Base-by-base conservation (phyloP, 805 yeast species). In the Starmera pachycereana region DNA sequence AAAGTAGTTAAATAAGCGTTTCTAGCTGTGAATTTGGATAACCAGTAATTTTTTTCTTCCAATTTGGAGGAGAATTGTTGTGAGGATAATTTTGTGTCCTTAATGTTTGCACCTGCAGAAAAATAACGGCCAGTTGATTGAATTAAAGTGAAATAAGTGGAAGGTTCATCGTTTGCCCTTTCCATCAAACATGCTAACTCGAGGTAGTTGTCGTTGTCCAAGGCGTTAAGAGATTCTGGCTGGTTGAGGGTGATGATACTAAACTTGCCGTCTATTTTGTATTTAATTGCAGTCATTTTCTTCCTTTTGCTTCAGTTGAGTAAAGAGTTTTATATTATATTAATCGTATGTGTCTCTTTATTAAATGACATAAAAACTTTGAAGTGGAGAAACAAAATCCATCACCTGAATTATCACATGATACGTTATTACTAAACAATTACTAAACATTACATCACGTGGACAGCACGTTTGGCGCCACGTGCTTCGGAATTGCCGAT, bases 41-140 rank as follows among this genome's bases (percentile, higher is more conserved):
- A 58, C 81, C 83, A 78, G 43, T 63, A 58, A 31, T 52, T 59
- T 7, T 62, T 49, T 37, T 58, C 60, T 7, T 54, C 53, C 6
- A 44, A 38, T 22, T 40, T 34, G 16, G 45, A 38, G 3, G 44
- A 35, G 19, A 41, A 45, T 12, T 37, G 43, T 37, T 27, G 40
- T 36, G n/a, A 43, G 44, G 28, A 34, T 33, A 25, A 39, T 19
- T 30, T 43, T 8, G 33, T n/a, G 22, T 56, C 52, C 37, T 63
- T 68, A 38, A 83, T 73, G 54, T 86, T 79, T 16, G 95, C 96
- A 22, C 96, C 96, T 7, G 95, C 82, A 22, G 87, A 77, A 58
- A 86, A 87, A 56, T 72, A 82, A 42, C 80, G 67, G 0, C 95
- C 95, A 0, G 81, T 66, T 29, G 87, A 69, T 52, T 76, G 78